Base-by-base conservation (phyloP, 371 early-diverging fungal species). In the Scutellospora calospora region DNA sequence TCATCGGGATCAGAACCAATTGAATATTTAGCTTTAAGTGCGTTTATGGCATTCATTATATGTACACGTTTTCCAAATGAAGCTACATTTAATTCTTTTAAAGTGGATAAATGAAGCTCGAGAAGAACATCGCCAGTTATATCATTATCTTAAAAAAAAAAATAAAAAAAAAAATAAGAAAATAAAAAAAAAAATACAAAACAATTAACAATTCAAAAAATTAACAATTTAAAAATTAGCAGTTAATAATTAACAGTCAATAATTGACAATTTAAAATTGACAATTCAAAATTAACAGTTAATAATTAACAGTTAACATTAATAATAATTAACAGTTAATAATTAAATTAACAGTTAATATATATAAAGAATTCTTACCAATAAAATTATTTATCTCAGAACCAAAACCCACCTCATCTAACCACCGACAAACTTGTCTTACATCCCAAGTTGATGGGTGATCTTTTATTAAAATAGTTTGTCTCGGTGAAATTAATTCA, bases 11-110 rank as follows among this genome's bases (percentile, higher is more conserved):
- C 63, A 49, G 16, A 12, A 12, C 49, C 49, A 49, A 49, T 49
- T 8, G 59, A 59, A 59, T 22, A 11, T 59, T 59, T 59, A 5
- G 25, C 59, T 59, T 25, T 59, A 59, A 59, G 59, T 9, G 84
- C 78, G 27, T 84, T 86, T 60, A 94, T 90, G 25, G 93, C 91
- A 35, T 86, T 89, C 87, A 90, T 90, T 51, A 94, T 84, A 73
- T 91, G 90, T 82, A 90, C 91, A 0, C 94, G 88, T 80, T 91
- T 91, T 11, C 94, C 94, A 82, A 91, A 93, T 0, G 93, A 89
- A 29, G 83, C 81, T 45, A 94, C 90, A 35, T 91, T 89, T 16
- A 94, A 82, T 76, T 94, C 94, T 81, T 94, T 94, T 31, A 94
- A 83, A 12, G 91, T 87, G 59, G 89, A 87, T 74, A 92, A 85